Evolutionary conservation across 768 basidiomycete species (phyloP), one percentile per base, ranked within the genome.

Genomic region (Boletus tylopilopsis): DNA sequence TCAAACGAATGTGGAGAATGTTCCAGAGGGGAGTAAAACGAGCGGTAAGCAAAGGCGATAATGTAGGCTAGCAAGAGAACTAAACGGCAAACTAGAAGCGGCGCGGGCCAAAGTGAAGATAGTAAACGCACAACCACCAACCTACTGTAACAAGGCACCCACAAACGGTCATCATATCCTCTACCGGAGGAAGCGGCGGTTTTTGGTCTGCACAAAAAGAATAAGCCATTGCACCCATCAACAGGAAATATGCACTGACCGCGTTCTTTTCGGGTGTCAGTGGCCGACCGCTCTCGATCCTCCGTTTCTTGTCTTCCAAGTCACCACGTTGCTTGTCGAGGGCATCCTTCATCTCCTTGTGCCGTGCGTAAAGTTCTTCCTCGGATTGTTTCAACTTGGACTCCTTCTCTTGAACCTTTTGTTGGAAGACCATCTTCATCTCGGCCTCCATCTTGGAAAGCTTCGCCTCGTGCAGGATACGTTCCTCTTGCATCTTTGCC

Each of bases 381-480:
- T 99, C 96, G 45, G 89, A 92, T 71, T 98, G 96, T 76, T 97
- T 97, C 68, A 99, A 80, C 73, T 98, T 98, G 57, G 92, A 82
- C 69, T 99, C 96, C 78, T 99, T 98, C 70, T 99, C 96, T 68
- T 94, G 92, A 47, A 99, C 96, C 71, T 99, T 99, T 73, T 98
- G 96, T 68, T 94, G 94, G 93, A 99, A 99, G 61, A 99, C 96
- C 91, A 95, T 93, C 84, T 97, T 98, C 96, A 99, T 99, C 79
- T 98, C 96, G 48, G 94, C 90, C 75, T 99, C 96, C 87, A 97
- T 97, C 84, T 99, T 99, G 48, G 91, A 82, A 47, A 99, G 82
- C 71, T 98, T 98, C 59, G 90, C 89, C 73, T 99, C 95, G 73
- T 99, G 95, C 64, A 97, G 71, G 45, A 91, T 77, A 49, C 96